Percentiles rank a stretch among this genome's conserved stretches.
Evolutionary conservation across 257 asterid genomes (phyloP).

Genomic region (Nicotiana benthamiana): DNA sequence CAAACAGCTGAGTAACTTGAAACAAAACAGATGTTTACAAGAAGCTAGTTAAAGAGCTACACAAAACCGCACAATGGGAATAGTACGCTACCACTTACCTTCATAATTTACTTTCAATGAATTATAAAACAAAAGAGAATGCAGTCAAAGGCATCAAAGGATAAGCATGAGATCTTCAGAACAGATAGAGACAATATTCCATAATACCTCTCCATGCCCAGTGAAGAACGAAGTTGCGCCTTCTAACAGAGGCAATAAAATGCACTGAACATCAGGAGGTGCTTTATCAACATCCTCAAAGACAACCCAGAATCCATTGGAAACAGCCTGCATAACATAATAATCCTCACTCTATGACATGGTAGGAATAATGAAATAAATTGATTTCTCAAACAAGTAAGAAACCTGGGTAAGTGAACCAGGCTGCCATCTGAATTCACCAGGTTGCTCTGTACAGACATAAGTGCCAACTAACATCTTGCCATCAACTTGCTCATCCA

Average conservation of each 20-base stretch:
- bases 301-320: conserved; percentile 84
- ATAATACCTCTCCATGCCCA: conserved; percentile 87
- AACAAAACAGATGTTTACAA: neutral
- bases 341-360: conserved; percentile 12
- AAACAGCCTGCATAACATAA: conserved; percentile 60
- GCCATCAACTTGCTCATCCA: conserved; percentile 98
- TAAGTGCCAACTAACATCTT: conserved; percentile 83
- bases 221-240: conserved; percentile 63
- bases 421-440: conserved; percentile 99
- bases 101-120: neutral
- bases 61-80: neutral
- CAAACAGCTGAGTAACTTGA: neutral
- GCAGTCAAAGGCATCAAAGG: neutral
- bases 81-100: neutral
- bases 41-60: neutral
- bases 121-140: neutral
- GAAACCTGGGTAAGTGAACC: conserved; percentile 96
- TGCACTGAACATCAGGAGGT: conserved; percentile 69
- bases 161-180: neutral
- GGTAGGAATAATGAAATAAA: conserved; percentile 10
- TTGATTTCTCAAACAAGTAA: neutral
- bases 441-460: conserved; percentile 88
- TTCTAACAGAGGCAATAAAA: conserved; percentile 77
- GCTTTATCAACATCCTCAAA: conserved; percentile 94
- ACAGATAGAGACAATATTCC: neutral